Evolutionary conservation across 1,284 basidiomycete species (phyloP).

Genomic region (Microbotryum intermedium): DNA sequence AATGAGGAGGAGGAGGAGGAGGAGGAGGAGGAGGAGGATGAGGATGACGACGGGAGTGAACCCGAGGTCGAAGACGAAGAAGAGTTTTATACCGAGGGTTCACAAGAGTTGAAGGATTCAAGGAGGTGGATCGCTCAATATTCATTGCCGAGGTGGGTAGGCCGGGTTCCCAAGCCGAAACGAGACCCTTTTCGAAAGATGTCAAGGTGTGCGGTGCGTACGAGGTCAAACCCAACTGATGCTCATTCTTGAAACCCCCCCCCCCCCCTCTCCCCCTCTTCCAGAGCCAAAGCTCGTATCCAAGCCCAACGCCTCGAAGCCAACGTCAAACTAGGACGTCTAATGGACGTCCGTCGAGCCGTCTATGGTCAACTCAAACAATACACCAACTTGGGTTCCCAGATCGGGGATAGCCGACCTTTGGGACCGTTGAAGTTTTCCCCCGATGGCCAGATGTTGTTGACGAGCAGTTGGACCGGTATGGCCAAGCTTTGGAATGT

Average conservation of each 20-base stretch:
- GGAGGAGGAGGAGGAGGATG: slow-evolving; percentile 34
- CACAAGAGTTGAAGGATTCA: slow-evolving; percentile 72
- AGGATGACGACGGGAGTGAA: too few relatives aligned
- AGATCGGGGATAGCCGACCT: slow-evolving; percentile 93
- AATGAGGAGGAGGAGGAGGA: slow-evolving; percentile 9
- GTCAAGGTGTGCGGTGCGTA: too few relatives aligned
- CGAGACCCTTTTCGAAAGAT: too few relatives aligned
- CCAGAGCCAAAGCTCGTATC: too few relatives aligned
- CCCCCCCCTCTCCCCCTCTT: too few relatives aligned
- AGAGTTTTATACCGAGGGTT: slow-evolving; percentile 93
- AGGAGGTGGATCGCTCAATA: slow-evolving; percentile 78
- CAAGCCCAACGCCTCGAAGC: slow-evolving; percentile 68
- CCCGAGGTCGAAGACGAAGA: slow-evolving; percentile 61
- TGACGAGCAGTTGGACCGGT: slow-evolving; percentile 94
- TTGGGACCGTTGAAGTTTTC: slow-evolving; percentile 90
- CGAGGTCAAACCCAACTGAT: too few relatives aligned
- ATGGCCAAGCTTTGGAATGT: slow-evolving; percentile 91
- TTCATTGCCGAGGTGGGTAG: slow-evolving; percentile 79
- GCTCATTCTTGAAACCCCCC: too few relatives aligned
- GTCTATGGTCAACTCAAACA: slow-evolving; percentile 76
- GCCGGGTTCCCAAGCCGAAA: too few relatives aligned
- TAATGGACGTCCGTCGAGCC: slow-evolving; percentile 83
- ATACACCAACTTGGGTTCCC: slow-evolving; percentile 76
- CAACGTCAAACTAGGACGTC: slow-evolving; percentile 73
- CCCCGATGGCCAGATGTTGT: slow-evolving; percentile 76